Base-by-base conservation (phyloP, 495 filamentous ascomycete genomes). In the Penicillium samsonianum region DNA sequence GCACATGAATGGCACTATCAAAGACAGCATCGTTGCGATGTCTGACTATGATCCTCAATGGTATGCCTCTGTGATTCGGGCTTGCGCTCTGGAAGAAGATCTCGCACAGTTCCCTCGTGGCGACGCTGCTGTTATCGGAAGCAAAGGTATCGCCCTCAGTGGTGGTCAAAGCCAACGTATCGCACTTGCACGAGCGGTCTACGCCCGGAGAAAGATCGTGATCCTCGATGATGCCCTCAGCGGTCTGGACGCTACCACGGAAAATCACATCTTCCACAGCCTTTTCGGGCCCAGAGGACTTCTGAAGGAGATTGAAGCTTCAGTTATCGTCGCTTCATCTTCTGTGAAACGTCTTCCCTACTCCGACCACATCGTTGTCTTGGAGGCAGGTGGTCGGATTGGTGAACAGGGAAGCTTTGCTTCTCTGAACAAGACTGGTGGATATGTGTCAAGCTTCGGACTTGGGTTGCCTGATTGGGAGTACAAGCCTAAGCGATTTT, bases 81-180 rank as follows among this genome's bases (percentile, higher is more conserved):
- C 80, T n/a, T 88, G 87, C 62, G 78, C 79, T 45, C 72, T 91
- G 17, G 73, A 74, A 5, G 71, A 78, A 44, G 86, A 88, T 64
- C 67, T 88, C 42, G 67, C 68, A 44, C 76, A 76, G 16, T 70
- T 88, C 20, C 79, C 82, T 4, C 67, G 74, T 12, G 83, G 80
- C 0, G 84, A 90, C 60, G 67, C 78, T 31, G 88, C 85, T 4
- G 64, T 78, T 3, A 78, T 87, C 55, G 88, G 87, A 9, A 85
- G 80, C 70, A 84, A 84, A 53, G 88, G 87, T 0, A 78, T 87
- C 53, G 76, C 78, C 4, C 73, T 91, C 9, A 85, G 82, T 59
- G 86, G 86, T 10, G 87, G 87, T 0, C 87, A 90, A 59, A 84
- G 81, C 57, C 86, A 90, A 61, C 75, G 87, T 3, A 76, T 90